Conservation (phyloP, 805 yeast species). For the Clavispora fructus region DNA sequence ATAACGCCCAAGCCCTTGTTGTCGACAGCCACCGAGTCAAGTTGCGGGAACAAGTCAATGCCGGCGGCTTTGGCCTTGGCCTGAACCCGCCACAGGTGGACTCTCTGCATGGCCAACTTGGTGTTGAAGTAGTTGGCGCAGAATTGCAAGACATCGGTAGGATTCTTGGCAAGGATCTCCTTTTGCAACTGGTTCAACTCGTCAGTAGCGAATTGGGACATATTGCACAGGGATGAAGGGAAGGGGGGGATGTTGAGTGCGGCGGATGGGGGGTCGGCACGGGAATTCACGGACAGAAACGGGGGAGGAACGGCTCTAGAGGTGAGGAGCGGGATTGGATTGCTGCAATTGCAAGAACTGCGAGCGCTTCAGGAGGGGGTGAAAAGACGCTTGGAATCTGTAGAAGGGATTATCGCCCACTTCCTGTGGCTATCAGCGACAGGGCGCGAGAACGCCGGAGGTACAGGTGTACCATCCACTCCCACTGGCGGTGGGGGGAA, state of each 20-base stretch:
- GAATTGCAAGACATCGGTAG: conserved; percentile 67
- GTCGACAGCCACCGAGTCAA: conserved; percentile 29
- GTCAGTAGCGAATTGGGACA: conserved; percentile 21
- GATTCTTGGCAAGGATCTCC: conserved; percentile 48
- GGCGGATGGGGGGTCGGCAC: conserved; percentile 1
- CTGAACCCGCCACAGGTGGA: conserved; percentile 46
- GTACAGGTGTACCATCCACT: neutral
- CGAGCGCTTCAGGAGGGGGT: neutral
- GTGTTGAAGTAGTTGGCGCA: conserved; percentile 67
- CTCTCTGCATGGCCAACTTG: conserved; percentile 56
- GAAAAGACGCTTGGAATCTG: neutral
- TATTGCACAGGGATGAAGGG: neutral
- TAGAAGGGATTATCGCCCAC: neutral
- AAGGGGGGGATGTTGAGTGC: conserved; percentile 5
- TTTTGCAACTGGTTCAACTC: conserved; percentile 62
- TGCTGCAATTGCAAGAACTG: neutral
- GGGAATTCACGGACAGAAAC: neutral
- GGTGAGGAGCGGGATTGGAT: neutral
- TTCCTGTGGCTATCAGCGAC: neutral
- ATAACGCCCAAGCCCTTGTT: conserved; percentile 21
- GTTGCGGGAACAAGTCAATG: conserved; percentile 39
- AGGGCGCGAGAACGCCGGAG: neutral
- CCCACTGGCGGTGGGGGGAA: too few species aligned
- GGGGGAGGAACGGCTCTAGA: neutral
- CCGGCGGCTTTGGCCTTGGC: conserved; percentile 47